Evolutionary conservation across 345 rosid species (phyloP).

Genomic region (Boechera divaricarpa): DNA sequence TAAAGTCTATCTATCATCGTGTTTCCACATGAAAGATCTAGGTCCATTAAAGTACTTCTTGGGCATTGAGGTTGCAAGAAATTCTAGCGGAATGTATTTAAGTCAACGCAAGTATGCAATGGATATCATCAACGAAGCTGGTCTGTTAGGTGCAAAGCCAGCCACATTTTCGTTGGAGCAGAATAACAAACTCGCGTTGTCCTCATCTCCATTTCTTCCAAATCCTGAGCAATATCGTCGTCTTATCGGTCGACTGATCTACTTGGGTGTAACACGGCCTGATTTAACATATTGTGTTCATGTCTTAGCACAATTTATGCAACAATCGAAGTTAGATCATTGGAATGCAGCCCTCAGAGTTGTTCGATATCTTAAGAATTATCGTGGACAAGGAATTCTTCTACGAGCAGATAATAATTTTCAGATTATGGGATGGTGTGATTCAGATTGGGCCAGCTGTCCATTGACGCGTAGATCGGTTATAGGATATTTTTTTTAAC

Average conservation of each 20-base stretch:
- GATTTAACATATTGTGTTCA: background rate
- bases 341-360: rapidly evolving
- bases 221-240: rapidly evolving
- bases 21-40: no score
- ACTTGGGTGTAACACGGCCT: rapidly evolving
- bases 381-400: background rate
- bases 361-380: background rate
- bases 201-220: rapidly evolving
- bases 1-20: no score
- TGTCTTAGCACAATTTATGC: background rate
- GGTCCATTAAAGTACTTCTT: no score
- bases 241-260: rapidly evolving
- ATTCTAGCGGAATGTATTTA: rapidly evolving
- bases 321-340: background rate
- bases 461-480: rapidly evolving
- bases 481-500: rapidly evolving
- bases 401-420: rapidly evolving
- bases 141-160: rapidly evolving
- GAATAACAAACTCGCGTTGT: rapidly evolving
- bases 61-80: no score
- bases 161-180: background rate
- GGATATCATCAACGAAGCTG: rapidly evolving
- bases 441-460: background rate
- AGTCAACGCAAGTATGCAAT: background rate
- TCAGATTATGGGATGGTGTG: background rate